Conservation (phyloP, 2,329 filamentous ascomycete genomes). For the Scedosporium dehoogii region DNA sequence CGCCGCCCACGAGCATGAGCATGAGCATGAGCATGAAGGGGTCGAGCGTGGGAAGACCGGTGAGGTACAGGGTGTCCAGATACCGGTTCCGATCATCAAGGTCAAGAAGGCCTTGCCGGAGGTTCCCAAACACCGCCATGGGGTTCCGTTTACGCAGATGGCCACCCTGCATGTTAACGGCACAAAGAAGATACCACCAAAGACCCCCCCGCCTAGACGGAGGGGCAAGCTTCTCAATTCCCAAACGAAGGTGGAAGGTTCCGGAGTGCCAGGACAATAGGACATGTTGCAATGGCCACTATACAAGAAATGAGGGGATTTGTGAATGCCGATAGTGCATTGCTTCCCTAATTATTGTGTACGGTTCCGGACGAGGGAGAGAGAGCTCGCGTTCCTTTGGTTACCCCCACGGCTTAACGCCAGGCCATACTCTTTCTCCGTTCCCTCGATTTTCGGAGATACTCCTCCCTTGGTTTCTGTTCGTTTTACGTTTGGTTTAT, state of each 20-base stretch:
- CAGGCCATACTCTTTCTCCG: too few species aligned
- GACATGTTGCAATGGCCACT: background rate
- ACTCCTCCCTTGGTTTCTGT: too few species aligned
- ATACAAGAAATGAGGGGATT: background rate
- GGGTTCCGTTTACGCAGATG: constrained; percentile 29
- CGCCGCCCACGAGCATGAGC: too few species aligned
- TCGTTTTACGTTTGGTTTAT: too few species aligned
- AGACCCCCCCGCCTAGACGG: constrained; percentile 35
- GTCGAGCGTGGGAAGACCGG: background rate
- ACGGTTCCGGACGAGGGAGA: background rate
- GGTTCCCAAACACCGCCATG: constrained; percentile 47
- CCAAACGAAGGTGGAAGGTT: background rate
- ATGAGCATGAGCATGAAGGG: background rate
- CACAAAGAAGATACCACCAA: constrained; percentile 32
- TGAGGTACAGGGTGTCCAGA: background rate
- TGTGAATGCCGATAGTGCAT: too few species aligned
- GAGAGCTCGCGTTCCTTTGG: background rate
- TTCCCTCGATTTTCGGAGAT: too few species aligned
- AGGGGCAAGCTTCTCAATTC: constrained; percentile 21
- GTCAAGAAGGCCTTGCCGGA: constrained; percentile 40
- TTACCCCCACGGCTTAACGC: too few species aligned
- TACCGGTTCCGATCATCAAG: constrained; percentile 13
- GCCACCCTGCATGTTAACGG: constrained; percentile 4
- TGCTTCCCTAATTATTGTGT: background rate
- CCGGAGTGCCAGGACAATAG: constrained; percentile 1